Conservation (phyloP, 2,329 filamentous ascomycete genomes). For the Davidsoniella virescens region DNA sequence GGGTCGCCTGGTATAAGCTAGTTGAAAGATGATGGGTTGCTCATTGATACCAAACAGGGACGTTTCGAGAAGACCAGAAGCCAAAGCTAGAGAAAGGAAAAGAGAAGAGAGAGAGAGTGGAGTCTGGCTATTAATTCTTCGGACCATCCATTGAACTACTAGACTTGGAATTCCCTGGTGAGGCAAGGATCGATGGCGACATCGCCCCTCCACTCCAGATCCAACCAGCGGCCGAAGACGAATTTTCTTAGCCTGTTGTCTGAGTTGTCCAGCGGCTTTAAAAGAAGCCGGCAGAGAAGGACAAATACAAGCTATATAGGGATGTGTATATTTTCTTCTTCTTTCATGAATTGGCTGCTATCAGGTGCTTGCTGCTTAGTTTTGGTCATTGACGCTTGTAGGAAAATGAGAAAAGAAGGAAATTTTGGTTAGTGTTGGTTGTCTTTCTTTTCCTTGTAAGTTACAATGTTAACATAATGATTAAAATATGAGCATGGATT, state of each 20-base stretch:
- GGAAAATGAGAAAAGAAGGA: too few relatives aligned
- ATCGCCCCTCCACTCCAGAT: slow-evolving; percentile 15
- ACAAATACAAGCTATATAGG: not conserved
- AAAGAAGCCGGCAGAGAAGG: not conserved
- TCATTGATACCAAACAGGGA: not conserved
- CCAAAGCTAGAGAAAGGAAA: not conserved
- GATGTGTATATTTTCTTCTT: too few relatives aligned
- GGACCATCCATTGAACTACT: not conserved
- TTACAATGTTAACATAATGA: too few relatives aligned
- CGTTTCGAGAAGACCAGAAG: not conserved
- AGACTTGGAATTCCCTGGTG: not conserved
- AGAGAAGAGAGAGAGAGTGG: not conserved
- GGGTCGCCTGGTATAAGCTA: not conserved
- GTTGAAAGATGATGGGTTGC: not conserved
- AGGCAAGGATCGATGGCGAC: slow-evolving; percentile 17
- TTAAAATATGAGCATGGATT: too few relatives aligned
- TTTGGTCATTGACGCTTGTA: too few relatives aligned
- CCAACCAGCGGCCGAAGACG: too few relatives aligned
- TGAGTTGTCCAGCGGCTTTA: slow-evolving; percentile 3
- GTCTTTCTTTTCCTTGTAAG: too few relatives aligned
- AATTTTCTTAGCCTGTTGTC: not conserved
- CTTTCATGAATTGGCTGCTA: too few relatives aligned
- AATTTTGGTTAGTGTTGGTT: too few relatives aligned
- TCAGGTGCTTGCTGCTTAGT: too few relatives aligned
- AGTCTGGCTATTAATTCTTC: not conserved